Evolutionary conservation across 2,329 filamentous ascomycete genomes (phyloP).

Genomic region (Botrytis porri): DNA sequence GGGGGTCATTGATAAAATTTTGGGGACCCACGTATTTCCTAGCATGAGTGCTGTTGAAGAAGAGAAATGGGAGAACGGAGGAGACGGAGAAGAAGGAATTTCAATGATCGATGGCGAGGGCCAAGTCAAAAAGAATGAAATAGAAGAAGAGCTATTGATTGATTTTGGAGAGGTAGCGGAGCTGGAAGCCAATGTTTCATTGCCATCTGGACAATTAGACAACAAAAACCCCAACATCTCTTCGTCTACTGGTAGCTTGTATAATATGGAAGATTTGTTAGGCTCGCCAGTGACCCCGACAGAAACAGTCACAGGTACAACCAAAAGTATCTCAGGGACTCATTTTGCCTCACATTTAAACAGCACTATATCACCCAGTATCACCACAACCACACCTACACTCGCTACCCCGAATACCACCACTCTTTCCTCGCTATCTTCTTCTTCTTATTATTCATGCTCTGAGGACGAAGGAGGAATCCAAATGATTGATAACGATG

Average conservation of each 20-base stretch:
- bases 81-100: conserved; percentile 23
- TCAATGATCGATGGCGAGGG: conserved; percentile 36
- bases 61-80: conserved; percentile 41
- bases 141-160: background rate
- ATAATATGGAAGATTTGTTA: background rate
- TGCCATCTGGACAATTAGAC: background rate
- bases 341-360: background rate
- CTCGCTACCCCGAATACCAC: background rate
- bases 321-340: background rate
- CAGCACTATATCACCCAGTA: background rate
- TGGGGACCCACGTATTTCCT: conserved; percentile 50
- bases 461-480: conserved; percentile 15
- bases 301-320: background rate
- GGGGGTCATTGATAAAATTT: conserved; percentile 61
- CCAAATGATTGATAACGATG: conserved; percentile 22
- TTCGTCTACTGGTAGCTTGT: background rate
- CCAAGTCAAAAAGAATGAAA: background rate
- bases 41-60: conserved; percentile 63
- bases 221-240: background rate
- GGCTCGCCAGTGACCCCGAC: background rate
- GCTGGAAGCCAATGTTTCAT: background rate
- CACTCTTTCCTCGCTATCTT: background rate
- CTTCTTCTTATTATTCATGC: background rate
- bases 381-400: background rate
- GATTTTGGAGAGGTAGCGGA: background rate